These are phyloP conservation scores for Pistacia vera DNA, from an alignment of 345 rosid species.

Conservation along the genomic window DNA sequence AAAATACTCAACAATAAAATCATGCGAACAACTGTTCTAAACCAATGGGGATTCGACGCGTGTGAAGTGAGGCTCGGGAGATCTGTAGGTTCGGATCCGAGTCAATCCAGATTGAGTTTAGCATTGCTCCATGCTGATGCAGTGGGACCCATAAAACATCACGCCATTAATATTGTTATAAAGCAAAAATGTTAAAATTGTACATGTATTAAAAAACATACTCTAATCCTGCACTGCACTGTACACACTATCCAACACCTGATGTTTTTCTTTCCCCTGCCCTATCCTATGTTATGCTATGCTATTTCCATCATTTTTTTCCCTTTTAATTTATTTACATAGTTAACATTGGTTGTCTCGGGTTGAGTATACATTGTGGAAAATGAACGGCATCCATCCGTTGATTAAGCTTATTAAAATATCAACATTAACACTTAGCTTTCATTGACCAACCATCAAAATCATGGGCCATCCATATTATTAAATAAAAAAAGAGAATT, in stretches of 20 bases:
- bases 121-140: neutral
- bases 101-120: neutral
- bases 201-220: neutral
- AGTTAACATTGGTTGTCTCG: no score
- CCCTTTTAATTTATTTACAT: no score
- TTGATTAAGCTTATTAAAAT: no score
- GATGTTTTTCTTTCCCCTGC: neutral
- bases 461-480: neutral
- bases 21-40: slow-evolving; percentile 30
- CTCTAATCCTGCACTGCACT: neutral
- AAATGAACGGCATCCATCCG: no score
- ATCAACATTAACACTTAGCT: no score
- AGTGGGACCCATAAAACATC: slow-evolving; percentile 15
- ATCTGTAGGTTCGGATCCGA: slow-evolving; percentile 22
- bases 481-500: no score
- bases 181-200: no score
- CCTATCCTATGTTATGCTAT: neutral
- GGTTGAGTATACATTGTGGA: no score
- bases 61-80: slow-evolving; percentile 25
- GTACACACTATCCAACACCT: neutral
- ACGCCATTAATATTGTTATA: neutral
- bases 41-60: slow-evolving; percentile 1
- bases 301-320: no score
- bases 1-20: slow-evolving; percentile 25
- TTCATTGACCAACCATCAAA: neutral